These are phyloP conservation scores for Aspergillus flavus DNA, from an alignment of 2,329 filamentous ascomycete genomes.

Conservation along the genomic window DNA sequence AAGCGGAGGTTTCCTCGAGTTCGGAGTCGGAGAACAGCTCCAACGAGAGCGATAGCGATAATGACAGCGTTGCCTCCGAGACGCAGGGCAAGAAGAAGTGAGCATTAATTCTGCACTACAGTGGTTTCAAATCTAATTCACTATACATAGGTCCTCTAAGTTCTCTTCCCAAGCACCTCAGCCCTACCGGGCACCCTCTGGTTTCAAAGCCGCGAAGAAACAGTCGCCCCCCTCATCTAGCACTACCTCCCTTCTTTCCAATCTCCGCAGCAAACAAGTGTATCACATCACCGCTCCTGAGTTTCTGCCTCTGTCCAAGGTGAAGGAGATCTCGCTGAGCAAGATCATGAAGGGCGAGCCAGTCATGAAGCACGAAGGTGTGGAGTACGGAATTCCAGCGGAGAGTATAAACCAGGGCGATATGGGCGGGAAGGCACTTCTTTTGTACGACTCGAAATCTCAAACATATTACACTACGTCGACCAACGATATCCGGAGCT, in stretches of 20 bases:
- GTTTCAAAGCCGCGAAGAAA: slow-evolving; percentile 43
- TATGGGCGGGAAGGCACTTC: slow-evolving; percentile 33
- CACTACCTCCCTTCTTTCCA: slow-evolving; percentile 38
- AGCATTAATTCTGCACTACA: not conserved
- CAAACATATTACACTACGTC: slow-evolving; percentile 35
- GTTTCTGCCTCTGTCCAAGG: slow-evolving; percentile 45
- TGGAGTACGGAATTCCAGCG: slow-evolving; percentile 44
- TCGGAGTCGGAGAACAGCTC: slow-evolving; percentile 15
- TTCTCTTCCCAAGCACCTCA: slow-evolving; percentile 31
- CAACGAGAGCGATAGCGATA: slow-evolving; percentile 18
- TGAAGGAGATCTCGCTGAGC: slow-evolving; percentile 48
- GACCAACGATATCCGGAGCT: slow-evolving; percentile 33
- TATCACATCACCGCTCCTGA: slow-evolving; percentile 52
- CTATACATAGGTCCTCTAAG: slow-evolving; percentile 11
- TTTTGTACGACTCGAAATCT: slow-evolving; percentile 40
- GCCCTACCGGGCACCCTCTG: slow-evolving; percentile 46
- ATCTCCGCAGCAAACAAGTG: slow-evolving; percentile 49
- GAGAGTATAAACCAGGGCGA: slow-evolving; percentile 35
- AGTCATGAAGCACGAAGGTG: slow-evolving; percentile 45
- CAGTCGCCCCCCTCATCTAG: slow-evolving; percentile 34
- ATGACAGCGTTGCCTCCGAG: slow-evolving; percentile 14
- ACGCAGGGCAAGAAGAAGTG: slow-evolving; percentile 13
- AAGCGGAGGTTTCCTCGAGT: slow-evolving; percentile 8
- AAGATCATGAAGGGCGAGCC: slow-evolving; percentile 45
- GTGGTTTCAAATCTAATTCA: not conserved